Percentiles rank a stretch among this genome's conserved stretches.
Conservation (phyloP, 78 protist genomes). For the Cavenderia fasciculata region DNA sequence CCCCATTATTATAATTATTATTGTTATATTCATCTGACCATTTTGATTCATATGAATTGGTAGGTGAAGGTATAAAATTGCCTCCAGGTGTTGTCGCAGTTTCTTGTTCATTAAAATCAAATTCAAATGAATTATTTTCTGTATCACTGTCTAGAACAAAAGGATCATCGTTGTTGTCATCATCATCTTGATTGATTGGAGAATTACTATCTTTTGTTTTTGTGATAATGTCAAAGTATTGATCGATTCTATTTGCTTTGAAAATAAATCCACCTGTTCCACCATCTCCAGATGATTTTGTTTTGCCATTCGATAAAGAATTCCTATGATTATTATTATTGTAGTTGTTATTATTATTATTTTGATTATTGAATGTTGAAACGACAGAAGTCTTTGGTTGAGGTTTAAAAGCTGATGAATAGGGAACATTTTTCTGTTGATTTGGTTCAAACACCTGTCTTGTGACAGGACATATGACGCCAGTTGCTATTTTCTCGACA, state of each 20-base stretch:
- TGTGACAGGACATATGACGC: slow-evolving; percentile 36
- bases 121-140: background rate
- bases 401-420: slow-evolving; percentile 5
- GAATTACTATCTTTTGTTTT: background rate
- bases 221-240: background rate
- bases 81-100: background rate
- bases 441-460: slow-evolving; percentile 26
- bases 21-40: background rate
- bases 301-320: slow-evolving; percentile 6
- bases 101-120: too few species aligned
- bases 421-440: too few species aligned
- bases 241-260: slow-evolving; percentile 5
- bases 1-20: background rate
- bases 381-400: slow-evolving; percentile 45
- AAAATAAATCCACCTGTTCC: background rate
- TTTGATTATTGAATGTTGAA: background rate
- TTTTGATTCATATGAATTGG: background rate
- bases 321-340: too few species aligned
- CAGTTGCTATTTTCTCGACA: slow-evolving; percentile 38
- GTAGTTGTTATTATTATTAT: background rate
- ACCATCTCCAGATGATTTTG: background rate
- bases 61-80: background rate
- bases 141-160: slow-evolving; percentile 7
- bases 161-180: background rate
- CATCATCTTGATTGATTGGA: background rate